Base-by-base conservation (phyloP, 1,284 basidiomycete genomes). In the Mycosarcoma mackinlayi region DNA sequence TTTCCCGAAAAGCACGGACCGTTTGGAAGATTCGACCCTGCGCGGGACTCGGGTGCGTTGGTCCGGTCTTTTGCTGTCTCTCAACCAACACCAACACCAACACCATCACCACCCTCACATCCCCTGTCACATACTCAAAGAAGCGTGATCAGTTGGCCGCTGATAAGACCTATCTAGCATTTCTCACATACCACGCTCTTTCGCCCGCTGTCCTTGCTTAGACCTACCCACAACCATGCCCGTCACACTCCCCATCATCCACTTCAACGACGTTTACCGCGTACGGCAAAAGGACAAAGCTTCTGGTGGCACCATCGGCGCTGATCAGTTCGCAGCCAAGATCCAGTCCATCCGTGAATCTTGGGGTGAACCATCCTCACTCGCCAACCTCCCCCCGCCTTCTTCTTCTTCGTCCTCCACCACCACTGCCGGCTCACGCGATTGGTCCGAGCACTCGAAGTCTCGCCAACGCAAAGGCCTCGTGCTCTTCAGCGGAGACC, bases 401-500 rank as follows among this genome's bases (percentile, higher is more conserved):
- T 45, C 50, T 27, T 35, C 50, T 4, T 3, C 51, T n/a, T 7
- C 40, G 1, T 52, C 54, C 19, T 19, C 49, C 28, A 47, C n/a
- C n/a, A n/a, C n/a, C n/a, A n/a, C n/a, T n/a, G n/a, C 51, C 14
- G 38, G 40, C 14, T 34, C 53, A 7, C 18, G 65, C 2, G 59
- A 64, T 37, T 70, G 70, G 69, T 28, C 46, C 1, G n/a, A 37
- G 8, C 63, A 67, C 28, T 31, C 49, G 2, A 54, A 25, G 10
- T 40, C 51, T 3, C 67, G 72, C 14, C 38, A 71, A 16, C 47
- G 72, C 8, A 73, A 75, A 18, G 93, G 93, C 0, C 85, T 96
- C 3, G 86, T 90, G 0, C 84, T 96, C 3, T 96, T 95, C 83
- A 93, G 91, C 25, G 93, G 93, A 6, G 93, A 95, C 81, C 70